Evolutionary conservation across 164 flowering plant genomes (phyloP).

Genomic region (Macadamia tetraphylla): DNA sequence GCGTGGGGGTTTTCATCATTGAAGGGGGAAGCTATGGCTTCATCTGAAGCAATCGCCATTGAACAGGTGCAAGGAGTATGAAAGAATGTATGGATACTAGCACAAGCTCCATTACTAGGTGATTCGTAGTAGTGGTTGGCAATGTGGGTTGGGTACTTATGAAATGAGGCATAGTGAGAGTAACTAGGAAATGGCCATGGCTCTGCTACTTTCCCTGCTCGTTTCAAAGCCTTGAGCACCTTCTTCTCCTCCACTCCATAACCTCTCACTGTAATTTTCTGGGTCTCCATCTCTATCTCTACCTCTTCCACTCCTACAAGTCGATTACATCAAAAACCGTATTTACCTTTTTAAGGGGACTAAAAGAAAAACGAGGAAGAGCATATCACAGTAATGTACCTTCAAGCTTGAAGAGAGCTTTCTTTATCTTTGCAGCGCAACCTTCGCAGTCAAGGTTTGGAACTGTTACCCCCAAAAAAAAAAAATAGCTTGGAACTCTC

Average conservation of each 20-base stretch:
- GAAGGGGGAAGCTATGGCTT: conserved; percentile 68
- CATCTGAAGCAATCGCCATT: conserved; percentile 67
- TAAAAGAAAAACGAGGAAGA: too few species aligned
- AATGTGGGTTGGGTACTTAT: conserved; percentile 59
- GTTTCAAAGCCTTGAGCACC: conserved; percentile 59
- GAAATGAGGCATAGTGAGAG: conserved; percentile 64
- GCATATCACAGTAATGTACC: conserved; percentile 25
- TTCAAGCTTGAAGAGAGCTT: conserved; percentile 63
- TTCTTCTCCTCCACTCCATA: conserved; percentile 52
- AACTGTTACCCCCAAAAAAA: neutral
- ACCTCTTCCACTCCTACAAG: conserved; percentile 63
- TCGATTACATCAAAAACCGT: too few species aligned
- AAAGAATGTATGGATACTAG: conserved; percentile 58
- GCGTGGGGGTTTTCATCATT: conserved; percentile 88
- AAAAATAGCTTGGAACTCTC: conserved; percentile 23
- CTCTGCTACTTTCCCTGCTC: conserved; percentile 69
- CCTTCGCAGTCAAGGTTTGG: conserved; percentile 77
- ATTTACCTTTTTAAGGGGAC: too few species aligned
- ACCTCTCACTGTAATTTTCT: conserved; percentile 65
- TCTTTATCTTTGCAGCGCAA: conserved; percentile 66
- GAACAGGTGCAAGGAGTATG: conserved; percentile 71
- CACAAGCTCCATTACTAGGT: conserved; percentile 22
- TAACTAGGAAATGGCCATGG: conserved; percentile 77
- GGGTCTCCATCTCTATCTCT: conserved; percentile 67
- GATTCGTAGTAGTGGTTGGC: conserved; percentile 59